These are phyloP conservation scores for Spiraea crenata DNA, from an alignment of 331 rosid genomes.

Conservation along the genomic window DNA sequence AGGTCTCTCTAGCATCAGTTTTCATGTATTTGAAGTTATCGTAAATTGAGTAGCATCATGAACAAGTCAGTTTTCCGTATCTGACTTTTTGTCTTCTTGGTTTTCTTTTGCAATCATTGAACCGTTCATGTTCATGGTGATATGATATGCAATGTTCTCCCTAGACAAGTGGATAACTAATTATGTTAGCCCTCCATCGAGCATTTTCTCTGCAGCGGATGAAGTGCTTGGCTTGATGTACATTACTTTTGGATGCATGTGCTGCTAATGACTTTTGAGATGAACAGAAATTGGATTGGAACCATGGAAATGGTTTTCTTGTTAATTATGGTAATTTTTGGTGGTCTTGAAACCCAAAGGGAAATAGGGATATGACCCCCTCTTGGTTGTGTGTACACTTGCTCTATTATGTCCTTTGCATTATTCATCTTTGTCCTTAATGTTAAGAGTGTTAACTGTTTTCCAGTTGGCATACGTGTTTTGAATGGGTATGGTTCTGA, in stretches of 20 bases:
- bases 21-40: background rate
- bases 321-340: slow-evolving; percentile 8
- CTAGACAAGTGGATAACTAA: slow-evolving; percentile 20
- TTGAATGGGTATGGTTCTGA: too few species aligned
- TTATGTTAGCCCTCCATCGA: slow-evolving; percentile 8
- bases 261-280: slow-evolving; percentile 24
- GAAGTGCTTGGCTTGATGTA: background rate
- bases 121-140: background rate
- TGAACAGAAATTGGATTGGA: slow-evolving; percentile 19
- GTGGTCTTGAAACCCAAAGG: slow-evolving; percentile 14
- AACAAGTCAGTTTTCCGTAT: background rate
- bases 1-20: background rate
- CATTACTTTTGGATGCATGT: slow-evolving; percentile 14
- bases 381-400: slow-evolving; percentile 11
- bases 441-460: too few species aligned
- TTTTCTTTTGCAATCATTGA: background rate
- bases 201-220: background rate
- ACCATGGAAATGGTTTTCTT: slow-evolving; percentile 20
- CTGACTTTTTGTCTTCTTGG: too few species aligned
- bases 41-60: background rate
- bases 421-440: background rate
- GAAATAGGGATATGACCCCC: slow-evolving; percentile 9
- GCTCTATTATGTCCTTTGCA: background rate
- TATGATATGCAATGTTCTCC: slow-evolving; percentile 14
- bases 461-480: too few species aligned